These are phyloP conservation scores for Mortierella claussenii DNA, from an alignment of 192 early-diverging fungal genomes.

Conservation along the genomic window DNA sequence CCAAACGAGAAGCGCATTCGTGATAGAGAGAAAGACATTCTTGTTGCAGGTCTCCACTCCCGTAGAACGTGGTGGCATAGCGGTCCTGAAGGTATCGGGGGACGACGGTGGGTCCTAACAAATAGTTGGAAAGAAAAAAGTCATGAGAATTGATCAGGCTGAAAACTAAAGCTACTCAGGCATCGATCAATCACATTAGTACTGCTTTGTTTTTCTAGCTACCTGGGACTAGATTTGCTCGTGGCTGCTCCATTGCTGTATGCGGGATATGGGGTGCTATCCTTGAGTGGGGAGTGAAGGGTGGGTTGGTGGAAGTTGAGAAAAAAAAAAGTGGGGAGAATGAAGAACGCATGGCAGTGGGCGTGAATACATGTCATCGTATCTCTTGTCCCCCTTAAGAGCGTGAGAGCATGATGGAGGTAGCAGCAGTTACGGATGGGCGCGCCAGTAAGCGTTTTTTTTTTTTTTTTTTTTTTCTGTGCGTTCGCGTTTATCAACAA, in stretches of 20 bases:
- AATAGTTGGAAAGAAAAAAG: neutral
- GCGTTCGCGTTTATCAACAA: too few relatives aligned
- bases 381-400: too few relatives aligned
- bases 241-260: conserved; percentile 2
- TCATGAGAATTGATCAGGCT: neutral
- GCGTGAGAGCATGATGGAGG: too few relatives aligned
- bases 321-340: neutral
- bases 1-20: conserved; percentile 17
- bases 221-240: conserved; percentile 42
- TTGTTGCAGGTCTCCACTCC: conserved; percentile 37
- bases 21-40: conserved; percentile 17
- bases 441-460: too few relatives aligned
- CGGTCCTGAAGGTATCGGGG: conserved; percentile 19
- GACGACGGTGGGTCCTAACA: conserved; percentile 35
- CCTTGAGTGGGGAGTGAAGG: neutral
- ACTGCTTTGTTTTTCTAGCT: neutral
- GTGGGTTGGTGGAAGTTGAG: neutral
- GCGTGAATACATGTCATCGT: too few relatives aligned
- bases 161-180: neutral
- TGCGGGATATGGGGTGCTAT: neutral
- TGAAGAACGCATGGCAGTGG: too few relatives aligned
- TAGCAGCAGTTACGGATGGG: too few relatives aligned
- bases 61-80: conserved; percentile 30
- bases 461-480: too few relatives aligned
- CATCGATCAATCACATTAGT: neutral